Conservation (phyloP, 129 eudicot genomes). For the Chrysanthemum makinoi region DNA sequence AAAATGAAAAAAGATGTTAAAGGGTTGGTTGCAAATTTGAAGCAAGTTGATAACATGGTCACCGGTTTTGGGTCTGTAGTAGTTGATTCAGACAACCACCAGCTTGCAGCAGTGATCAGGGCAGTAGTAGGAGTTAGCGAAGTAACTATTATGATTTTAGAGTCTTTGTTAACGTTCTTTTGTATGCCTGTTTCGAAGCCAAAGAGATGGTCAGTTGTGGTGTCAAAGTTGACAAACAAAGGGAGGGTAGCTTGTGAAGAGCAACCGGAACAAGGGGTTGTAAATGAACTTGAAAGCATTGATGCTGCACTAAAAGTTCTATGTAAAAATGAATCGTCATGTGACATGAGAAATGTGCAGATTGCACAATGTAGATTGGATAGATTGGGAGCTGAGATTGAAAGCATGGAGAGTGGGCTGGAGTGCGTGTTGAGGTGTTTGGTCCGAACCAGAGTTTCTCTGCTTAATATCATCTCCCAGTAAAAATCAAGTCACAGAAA, state of each 20-base stretch:
- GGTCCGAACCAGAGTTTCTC: constrained; percentile 31
- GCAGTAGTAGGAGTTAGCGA: constrained; percentile 34
- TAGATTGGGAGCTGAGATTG: constrained; percentile 21
- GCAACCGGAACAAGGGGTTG: constrained; percentile 23
- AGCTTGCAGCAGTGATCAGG: constrained; percentile 25
- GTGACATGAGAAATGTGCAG: constrained; percentile 13
- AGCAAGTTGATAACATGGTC: constrained; percentile 36
- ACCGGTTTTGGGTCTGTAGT: constrained; percentile 1
- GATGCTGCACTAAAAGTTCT: constrained; percentile 20
- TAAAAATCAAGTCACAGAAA: neutral
- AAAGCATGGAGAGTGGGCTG: constrained; percentile 25
- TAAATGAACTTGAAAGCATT: constrained; percentile 20
- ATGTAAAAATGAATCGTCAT: constrained; percentile 6
- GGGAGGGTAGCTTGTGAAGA: constrained; percentile 27
- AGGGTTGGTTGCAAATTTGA: constrained; percentile 34
- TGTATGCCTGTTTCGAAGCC: constrained; percentile 26
- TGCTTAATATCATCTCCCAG: constrained; percentile 33
- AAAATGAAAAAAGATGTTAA: constrained; percentile 36
- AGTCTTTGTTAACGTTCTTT: constrained; percentile 26
- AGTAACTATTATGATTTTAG: constrained; percentile 31
- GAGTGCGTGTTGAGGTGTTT: constrained; percentile 31
- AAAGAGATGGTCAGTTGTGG: constrained; percentile 32
- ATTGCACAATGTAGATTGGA: constrained; percentile 24
- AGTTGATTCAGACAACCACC: constrained; percentile 22
- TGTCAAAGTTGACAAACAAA: constrained; percentile 36